Evolutionary conservation across 139 green algal genomes (phyloP).

Genomic region (Diplosphaera chodatii): DNA sequence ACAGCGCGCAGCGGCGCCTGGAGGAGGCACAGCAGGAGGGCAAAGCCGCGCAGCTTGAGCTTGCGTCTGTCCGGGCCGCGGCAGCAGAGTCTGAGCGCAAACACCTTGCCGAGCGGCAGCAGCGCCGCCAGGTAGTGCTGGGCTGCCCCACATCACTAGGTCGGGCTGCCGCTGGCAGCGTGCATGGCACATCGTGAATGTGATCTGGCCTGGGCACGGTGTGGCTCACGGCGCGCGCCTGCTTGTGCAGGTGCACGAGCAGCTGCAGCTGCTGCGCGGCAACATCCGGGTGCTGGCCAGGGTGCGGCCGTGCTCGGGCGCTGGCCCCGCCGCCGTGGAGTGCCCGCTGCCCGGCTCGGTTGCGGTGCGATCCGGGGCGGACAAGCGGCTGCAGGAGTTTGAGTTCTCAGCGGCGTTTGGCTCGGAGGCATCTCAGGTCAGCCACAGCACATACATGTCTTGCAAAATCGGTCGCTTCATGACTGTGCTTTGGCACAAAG

Average conservation of each 20-base stretch:
- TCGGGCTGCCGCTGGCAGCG: too few species aligned
- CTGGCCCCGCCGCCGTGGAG: conserved; percentile 13
- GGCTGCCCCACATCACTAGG: too few species aligned
- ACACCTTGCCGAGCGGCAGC: neutral
- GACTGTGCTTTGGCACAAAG: too few species aligned
- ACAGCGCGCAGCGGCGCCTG: neutral
- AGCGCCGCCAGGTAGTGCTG: neutral
- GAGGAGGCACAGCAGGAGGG: neutral
- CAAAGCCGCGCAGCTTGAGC: neutral
- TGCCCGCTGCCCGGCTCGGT: conserved; percentile 48
- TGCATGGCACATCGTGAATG: too few species aligned
- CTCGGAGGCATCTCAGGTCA: neutral
- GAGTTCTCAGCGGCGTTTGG: conserved; percentile 28
- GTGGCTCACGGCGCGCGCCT: neutral
- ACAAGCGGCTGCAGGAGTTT: conserved; percentile 44
- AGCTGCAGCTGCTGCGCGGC: conserved; percentile 46
- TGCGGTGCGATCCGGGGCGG: conserved; percentile 17
- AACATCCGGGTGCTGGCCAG: conserved; percentile 71
- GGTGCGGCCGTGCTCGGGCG: conserved; percentile 19
- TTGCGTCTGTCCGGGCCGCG: neutral
- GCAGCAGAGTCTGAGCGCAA: neutral
- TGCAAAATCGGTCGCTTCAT: too few species aligned
- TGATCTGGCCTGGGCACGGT: too few species aligned
- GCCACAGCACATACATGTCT: neutral
- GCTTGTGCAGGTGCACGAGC: conserved; percentile 16